phyloP scores from a whole-genome alignment of 164 flowering plant species.

The Stephania yunnanensis region DNA sequence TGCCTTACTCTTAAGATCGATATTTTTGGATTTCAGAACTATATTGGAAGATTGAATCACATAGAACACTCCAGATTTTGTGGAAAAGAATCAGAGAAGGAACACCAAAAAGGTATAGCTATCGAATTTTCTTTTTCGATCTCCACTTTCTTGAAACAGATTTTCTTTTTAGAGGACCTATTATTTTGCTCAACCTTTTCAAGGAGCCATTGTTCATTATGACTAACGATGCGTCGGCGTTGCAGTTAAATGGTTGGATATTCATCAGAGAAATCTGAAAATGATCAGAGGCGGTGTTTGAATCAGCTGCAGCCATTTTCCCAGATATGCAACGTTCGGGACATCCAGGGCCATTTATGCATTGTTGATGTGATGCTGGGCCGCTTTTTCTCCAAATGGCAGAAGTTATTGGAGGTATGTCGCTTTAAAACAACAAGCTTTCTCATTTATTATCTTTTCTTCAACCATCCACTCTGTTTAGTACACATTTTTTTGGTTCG shows the following conservation, averaged over 20 bases:
- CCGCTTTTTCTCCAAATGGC: constrained; percentile 54
- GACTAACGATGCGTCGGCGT: constrained; percentile 4
- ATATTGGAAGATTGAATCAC: constrained; percentile 74
- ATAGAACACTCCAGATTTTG: constrained; percentile 85
- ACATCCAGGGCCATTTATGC: constrained; percentile 82
- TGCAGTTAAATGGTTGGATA: constrained; percentile 90
- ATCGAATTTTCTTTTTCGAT: not conserved
- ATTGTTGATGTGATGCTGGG: constrained; percentile 99
- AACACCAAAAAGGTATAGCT: constrained; percentile 62
- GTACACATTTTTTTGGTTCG: too few relatives aligned
- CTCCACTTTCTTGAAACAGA: not conserved
- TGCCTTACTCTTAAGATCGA: not conserved
- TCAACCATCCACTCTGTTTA: too few relatives aligned
- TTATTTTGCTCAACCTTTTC: not conserved
- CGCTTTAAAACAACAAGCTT: too few relatives aligned
- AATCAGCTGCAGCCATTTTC: constrained; percentile 71
- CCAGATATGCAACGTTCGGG: constrained; percentile 90
- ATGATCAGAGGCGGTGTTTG: constrained; percentile 81
- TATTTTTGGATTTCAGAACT: constrained; percentile 53
- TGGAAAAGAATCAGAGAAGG: constrained; percentile 78
- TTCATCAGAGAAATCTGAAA: constrained; percentile 49
- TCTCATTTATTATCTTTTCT: too few relatives aligned
- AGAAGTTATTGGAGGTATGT: constrained; percentile 86
- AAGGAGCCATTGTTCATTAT: not conserved
- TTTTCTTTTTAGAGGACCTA: too few relatives aligned